Evolutionary conservation across 1,284 basidiomycete genomes (phyloP).

Genomic region (Leucoagaricus sp.): DNA sequence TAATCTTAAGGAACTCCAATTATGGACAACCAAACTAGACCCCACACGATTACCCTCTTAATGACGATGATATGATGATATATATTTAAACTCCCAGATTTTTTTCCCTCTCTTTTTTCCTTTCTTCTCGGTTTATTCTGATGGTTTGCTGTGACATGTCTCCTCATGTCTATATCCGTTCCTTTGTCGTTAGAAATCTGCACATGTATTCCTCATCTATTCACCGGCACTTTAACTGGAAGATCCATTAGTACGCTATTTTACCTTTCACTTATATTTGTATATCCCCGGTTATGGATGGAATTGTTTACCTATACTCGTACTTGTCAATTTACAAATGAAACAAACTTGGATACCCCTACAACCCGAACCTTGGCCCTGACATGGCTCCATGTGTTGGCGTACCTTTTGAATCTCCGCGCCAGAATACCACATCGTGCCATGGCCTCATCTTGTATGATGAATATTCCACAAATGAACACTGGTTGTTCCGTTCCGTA

Average conservation of each 20-base stretch:
- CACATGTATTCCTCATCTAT: conserved; percentile 23
- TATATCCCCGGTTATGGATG: background rate
- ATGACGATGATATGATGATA: conserved; percentile 31
- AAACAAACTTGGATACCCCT: background rate
- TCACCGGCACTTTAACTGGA: background rate
- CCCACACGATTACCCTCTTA: conserved; percentile 58
- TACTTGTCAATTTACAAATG: background rate
- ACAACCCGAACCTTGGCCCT: too few relatives aligned
- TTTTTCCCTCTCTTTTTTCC: background rate
- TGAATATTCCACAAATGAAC: background rate
- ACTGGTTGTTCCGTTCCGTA: background rate
- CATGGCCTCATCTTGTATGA: too few relatives aligned
- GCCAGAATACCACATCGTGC: background rate
- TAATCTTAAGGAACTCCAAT: conserved; percentile 76
- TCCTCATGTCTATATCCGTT: conserved; percentile 17
- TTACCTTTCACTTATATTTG: conserved; percentile 11
- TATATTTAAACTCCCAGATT: background rate
- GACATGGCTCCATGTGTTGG: too few relatives aligned
- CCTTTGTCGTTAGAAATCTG: conserved; percentile 20
- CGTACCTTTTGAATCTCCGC: background rate
- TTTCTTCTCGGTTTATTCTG: background rate
- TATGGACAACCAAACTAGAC: conserved; percentile 82
- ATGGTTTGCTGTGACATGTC: conserved; percentile 15
- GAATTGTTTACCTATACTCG: background rate
- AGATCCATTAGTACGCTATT: conserved; percentile 5